Percentiles rank a stretch among this genome's conserved stretches.
phyloP scores from a whole-genome alignment of 345 rosid species.

The Orychophragmus violaceus region DNA sequence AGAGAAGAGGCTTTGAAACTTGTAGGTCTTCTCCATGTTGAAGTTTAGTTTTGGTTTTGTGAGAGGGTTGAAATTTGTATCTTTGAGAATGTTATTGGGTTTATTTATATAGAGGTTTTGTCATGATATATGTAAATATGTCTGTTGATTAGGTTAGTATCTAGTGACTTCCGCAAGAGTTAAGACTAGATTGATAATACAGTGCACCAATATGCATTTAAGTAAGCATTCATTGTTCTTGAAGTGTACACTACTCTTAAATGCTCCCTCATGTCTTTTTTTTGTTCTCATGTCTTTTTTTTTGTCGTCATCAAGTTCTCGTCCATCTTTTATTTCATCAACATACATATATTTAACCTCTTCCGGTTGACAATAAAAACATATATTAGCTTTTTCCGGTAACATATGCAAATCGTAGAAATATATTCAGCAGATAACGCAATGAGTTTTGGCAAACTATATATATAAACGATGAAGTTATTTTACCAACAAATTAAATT shows the following conservation, averaged over 20 bases:
- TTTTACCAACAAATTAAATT: not conserved
- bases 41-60: not conserved
- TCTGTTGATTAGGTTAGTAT: not conserved
- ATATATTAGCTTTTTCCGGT: too few relatives aligned
- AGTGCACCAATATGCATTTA: slow-evolving; percentile 22
- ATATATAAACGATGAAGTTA: too few relatives aligned
- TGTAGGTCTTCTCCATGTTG: slow-evolving; percentile 22
- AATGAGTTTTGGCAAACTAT: not conserved
- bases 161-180: slow-evolving; percentile 13
- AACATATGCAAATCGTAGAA: too few relatives aligned
- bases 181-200: not conserved
- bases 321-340: not conserved
- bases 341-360: not conserved
- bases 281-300: not conserved
- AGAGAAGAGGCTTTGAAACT: slow-evolving; percentile 14
- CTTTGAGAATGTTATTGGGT: not conserved
- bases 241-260: slow-evolving; percentile 27
- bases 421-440: too few relatives aligned
- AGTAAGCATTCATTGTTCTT: slow-evolving; percentile 26
- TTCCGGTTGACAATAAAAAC: not conserved
- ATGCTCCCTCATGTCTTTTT: not conserved
- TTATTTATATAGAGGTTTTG: slow-evolving; percentile 16
- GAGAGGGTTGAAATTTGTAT: not conserved
- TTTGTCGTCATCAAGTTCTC: not conserved
- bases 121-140: not conserved